phyloP scores from a whole-genome alignment of 345 rosid species.

The Mallotus nudiflorus region DNA sequence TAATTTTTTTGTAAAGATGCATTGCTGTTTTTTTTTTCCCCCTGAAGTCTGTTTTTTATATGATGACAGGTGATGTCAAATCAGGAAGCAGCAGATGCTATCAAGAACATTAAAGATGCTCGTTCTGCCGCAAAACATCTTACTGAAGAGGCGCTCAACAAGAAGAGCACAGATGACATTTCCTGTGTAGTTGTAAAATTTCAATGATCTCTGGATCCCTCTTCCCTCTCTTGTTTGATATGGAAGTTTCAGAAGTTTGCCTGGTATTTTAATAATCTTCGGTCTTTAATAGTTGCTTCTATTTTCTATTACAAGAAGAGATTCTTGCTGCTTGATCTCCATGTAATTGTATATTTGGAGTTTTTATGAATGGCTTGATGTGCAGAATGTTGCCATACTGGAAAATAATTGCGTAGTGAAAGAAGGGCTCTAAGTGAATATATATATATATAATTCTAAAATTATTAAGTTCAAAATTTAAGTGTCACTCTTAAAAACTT shows the following conservation, averaged over 20 bases:
- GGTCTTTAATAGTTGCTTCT: background rate
- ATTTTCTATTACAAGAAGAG: background rate
- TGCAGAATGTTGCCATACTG: background rate
- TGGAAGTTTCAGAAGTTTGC: conserved; percentile 3
- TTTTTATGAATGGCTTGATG: background rate
- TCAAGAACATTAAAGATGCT: conserved; percentile 70
- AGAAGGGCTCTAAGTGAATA: too few relatives aligned
- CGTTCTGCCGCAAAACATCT: conserved; percentile 82
- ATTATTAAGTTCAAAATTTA: too few relatives aligned
- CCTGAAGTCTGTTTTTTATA: background rate
- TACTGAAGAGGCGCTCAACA: conserved; percentile 71
- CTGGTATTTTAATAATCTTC: background rate
- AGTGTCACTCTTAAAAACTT: too few relatives aligned
- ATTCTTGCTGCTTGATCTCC: background rate
- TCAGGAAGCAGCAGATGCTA: conserved; percentile 76
- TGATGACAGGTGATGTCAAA: conserved; percentile 73
- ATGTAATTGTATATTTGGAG: background rate
- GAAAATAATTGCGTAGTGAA: too few relatives aligned
- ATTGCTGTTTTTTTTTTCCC: background rate
- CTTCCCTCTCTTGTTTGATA: background rate
- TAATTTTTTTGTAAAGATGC: background rate
- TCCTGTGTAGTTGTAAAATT: conserved; percentile 81
- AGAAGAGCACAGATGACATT: conserved; percentile 83
- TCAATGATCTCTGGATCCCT: conserved; percentile 29
- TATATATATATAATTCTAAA: too few relatives aligned